phyloP scores from a whole-genome alignment of 2,329 filamentous ascomycete species.

The Pestalotiopsis sp. region DNA sequence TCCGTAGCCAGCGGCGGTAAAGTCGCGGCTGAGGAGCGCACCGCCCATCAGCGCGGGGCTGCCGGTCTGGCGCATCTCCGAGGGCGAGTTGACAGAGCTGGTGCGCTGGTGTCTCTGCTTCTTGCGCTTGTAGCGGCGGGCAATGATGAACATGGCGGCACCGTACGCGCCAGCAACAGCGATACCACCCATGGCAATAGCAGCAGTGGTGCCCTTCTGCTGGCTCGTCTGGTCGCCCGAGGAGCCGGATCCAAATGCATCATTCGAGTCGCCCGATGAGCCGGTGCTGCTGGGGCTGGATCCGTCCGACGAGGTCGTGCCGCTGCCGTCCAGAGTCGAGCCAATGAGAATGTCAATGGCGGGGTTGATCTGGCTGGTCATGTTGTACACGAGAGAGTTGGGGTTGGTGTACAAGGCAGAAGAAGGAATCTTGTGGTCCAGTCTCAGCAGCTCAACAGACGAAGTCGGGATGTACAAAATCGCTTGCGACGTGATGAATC shows the following conservation, averaged over 20 bases:
- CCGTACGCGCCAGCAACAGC: constrained; percentile 85
- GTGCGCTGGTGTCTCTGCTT: constrained; percentile 76
- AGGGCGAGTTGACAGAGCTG: constrained; percentile 68
- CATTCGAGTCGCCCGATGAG: constrained; percentile 31
- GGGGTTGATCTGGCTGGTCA: constrained; percentile 83
- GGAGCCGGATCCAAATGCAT: constrained; percentile 45
- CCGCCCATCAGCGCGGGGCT: constrained; percentile 73
- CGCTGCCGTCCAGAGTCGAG: constrained; percentile 42
- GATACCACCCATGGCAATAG: constrained; percentile 77
- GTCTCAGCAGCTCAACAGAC: constrained; percentile 67
- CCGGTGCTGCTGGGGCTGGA: constrained; percentile 36
- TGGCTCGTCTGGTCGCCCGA: constrained; percentile 53
- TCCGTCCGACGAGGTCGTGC: constrained; percentile 41
- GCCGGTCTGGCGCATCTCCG: constrained; percentile 57
- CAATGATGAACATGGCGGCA: constrained; percentile 91
- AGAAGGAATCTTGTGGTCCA: constrained; percentile 72
- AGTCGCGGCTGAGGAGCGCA: constrained; percentile 61
- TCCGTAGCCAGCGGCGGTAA: constrained; percentile 51
- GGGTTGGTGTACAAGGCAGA: constrained; percentile 77
- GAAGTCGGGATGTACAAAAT: constrained; percentile 75
- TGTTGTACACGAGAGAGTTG: constrained; percentile 65
- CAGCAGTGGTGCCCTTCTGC: constrained; percentile 64
- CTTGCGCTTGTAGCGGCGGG: constrained; percentile 87
- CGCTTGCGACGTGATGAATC: constrained; percentile 82
- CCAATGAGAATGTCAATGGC: constrained; percentile 70